A percentile compares a stretch with the other conserved stretches of the same genome.
phyloP scores from a whole-genome alignment of 129 eudicot genomes.

The Flaveria trinervia region DNA sequence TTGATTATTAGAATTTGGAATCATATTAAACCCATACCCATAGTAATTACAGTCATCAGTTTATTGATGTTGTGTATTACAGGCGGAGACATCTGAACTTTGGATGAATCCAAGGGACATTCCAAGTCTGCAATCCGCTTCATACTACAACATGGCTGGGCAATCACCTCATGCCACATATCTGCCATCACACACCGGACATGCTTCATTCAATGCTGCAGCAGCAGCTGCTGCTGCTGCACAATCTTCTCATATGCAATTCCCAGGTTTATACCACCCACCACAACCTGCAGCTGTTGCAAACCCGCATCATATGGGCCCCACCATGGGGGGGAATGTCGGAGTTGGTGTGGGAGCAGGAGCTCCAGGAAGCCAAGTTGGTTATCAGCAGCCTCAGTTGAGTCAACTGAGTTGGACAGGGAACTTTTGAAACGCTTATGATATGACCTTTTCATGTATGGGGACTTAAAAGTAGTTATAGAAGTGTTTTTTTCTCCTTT shows the following conservation, averaged over 20 bases:
- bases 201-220: conserved; percentile 68
- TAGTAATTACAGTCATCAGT: neutral
- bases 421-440: conserved; percentile 52
- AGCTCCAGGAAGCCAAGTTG: conserved; percentile 75
- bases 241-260: conserved; percentile 89
- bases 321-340: conserved; percentile 60
- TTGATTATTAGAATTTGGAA: neutral
- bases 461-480: conserved; percentile 51
- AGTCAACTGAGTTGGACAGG: conserved; percentile 84
- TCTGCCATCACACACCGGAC: conserved; percentile 76
- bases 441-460: conserved; percentile 30
- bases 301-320: conserved; percentile 68
- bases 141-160: conserved; percentile 84
- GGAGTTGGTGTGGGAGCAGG: conserved; percentile 42
- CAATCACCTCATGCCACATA: conserved; percentile 81
- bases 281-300: conserved; percentile 65
- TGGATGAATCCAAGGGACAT: conserved; percentile 90
- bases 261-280: conserved; percentile 74
- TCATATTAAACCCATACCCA: neutral
- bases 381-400: conserved; percentile 87
- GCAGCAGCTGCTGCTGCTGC: conserved; percentile 55
- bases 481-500: conserved; percentile 25
- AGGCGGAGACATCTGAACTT: conserved; percentile 93
- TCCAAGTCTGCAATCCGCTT: conserved; percentile 71
- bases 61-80: conserved; percentile 9